Base-by-base conservation (phyloP, 2,329 filamentous ascomycete genomes). In the Neofusicoccum cordaticola region DNA sequence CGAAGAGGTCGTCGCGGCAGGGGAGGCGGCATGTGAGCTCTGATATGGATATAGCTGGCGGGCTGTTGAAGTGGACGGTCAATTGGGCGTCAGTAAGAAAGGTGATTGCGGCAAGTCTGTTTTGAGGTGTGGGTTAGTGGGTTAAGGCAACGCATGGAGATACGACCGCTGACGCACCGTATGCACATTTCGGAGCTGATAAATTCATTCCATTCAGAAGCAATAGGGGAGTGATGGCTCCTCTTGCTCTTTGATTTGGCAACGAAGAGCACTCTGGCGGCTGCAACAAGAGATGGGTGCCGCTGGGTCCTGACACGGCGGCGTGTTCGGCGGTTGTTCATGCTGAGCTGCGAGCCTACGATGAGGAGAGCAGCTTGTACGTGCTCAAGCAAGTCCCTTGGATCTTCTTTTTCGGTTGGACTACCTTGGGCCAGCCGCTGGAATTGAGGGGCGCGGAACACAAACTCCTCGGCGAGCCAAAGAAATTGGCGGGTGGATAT, bases 331-430 rank as follows among this genome's bases (percentile, higher is more conserved):
- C 62, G 61, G 9, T 68, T 42, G 27, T 68, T 69, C 3, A 57
- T 66, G 45, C 51, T 67, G 1, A 61, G 47, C 27, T 67, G 66
- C n/a, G 68, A 19, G 5, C 63, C 60, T 2, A 56, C 42, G 1
- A 69, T 65, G 3, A 69, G 62, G 2, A 66, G 13, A 9, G 66
- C 67, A 1, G 68, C 66, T 58, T 70, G 67, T 8, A 69, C 35
- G 17, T 53, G 22, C 13, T 67, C 41, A 9, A 70, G 27, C 4
- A n/a, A 13, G 6, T 47, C 19, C 0, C 64, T 13, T 19, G 8
- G 2, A 5, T 19, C 13, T 2, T 34, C 13, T 7, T 34, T 31
- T 9, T 9, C 12, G n/a, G 8, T 9, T 11, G 31, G 22, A 0
- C 42, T 52, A 17, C 7, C 34, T 31, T 1, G 27, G 11, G 9